phyloP scores from a whole-genome alignment of 2,329 filamentous ascomycete species.

The Xylaria sp. region DNA sequence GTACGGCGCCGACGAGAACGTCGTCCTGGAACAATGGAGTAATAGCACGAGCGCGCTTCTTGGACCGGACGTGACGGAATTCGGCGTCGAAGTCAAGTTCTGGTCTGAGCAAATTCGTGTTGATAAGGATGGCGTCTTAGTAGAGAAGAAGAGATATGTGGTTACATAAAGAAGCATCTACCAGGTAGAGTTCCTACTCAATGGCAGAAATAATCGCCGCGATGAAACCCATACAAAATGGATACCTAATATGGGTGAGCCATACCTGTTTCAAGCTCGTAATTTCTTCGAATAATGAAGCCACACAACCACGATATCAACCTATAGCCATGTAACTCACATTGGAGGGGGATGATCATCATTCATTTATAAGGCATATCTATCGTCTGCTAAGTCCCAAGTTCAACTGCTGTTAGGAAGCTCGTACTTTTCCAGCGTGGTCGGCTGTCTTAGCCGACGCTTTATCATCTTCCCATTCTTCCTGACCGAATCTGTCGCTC shows the following conservation, averaged over 20 bases:
- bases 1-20: constrained; percentile 41
- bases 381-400: not conserved
- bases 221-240: not conserved
- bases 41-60: constrained; percentile 46
- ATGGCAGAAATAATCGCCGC: not conserved
- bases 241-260: not conserved
- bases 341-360: not conserved
- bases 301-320: not conserved
- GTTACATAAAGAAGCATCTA: not conserved
- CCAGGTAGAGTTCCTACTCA: not conserved
- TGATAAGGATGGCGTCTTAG: constrained; percentile 37
- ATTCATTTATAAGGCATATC: not conserved
- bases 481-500: not conserved
- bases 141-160: constrained; percentile 39
- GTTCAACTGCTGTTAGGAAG: not conserved
- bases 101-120: constrained; percentile 46
- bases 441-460: not conserved
- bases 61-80: constrained; percentile 30
- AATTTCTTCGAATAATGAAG: not conserved
- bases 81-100: constrained; percentile 46
- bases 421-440: not conserved
- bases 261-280: not conserved
- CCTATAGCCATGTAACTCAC: not conserved
- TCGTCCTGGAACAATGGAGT: constrained; percentile 43
- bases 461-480: not conserved